Base-by-base conservation (phyloP, 2,329 filamentous ascomycete genomes). In the Aspergillus ibericus region DNA sequence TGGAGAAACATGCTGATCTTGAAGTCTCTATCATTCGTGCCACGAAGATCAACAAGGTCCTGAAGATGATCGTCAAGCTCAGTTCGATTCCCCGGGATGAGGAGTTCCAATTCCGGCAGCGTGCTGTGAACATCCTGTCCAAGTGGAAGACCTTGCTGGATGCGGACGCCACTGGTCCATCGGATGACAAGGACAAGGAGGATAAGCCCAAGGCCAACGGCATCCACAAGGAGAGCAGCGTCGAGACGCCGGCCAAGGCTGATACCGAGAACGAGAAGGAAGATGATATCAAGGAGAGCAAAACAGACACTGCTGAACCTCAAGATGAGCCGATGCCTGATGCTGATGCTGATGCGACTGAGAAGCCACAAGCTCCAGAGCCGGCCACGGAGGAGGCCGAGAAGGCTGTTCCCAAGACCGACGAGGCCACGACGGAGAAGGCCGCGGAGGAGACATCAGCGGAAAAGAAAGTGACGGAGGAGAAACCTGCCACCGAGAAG, bases 31-130 rank as follows among this genome's bases (percentile, higher is more conserved):
- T 97, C 68, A 96, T 98, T 69, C 87, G 91, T 63, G 82, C 81
- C 13, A 99, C 95, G 62, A 99, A 98, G 83, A 97, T 99, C 77
- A 93, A 98, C 85, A 99, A 99, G 80, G 93, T 99, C 10, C 83
- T 99, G 58, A 96, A 96, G 80, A 92, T 89, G 4, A 95, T 99
- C 65, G 81, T 97, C 69, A 97, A 96, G 80, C 82, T 99, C 8
- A 84, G 88, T 44, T 83, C 83, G 3, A 96, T 99, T 66, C 93
- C 93, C 5, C 88, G 88, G 61, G 95, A 99, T 64, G 90, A 93
- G 35, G 90, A 96, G 65, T 96, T 89, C 75, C 80, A 90, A 56
- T 97, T 99, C 85, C 96, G 95, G 80, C 81, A 87, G 64, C 89
- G 95, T 53, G 93, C 92, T 35, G 84, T 90, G 64, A 82, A 84